Conservation (phyloP, 2,329 filamentous ascomycete species). For the Diplodia mutila region DNA sequence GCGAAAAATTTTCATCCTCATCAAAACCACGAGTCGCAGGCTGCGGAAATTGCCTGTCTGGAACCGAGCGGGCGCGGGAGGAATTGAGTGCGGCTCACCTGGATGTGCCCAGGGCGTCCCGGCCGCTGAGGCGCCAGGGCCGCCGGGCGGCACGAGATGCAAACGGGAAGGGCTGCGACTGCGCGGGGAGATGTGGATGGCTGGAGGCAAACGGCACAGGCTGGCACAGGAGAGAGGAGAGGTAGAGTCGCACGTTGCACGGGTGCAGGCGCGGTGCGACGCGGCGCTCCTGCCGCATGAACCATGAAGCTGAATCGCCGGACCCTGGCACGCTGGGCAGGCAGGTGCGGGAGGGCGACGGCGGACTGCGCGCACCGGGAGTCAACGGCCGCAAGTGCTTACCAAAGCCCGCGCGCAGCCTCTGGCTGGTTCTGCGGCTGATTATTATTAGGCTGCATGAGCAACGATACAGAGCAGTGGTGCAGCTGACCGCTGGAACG, state of each 20-base stretch:
- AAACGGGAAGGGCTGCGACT: slow-evolving; percentile 2
- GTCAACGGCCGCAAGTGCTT: slow-evolving; percentile 1
- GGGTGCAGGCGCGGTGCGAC: neutral
- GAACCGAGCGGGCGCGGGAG: neutral
- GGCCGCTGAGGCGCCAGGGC: slow-evolving; percentile 1
- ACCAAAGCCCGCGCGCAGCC: slow-evolving; percentile 5
- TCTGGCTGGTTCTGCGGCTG: neutral
- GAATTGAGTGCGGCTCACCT: slow-evolving; percentile 21
- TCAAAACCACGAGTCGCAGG: slow-evolving; percentile 8
- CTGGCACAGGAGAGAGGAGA: neutral
- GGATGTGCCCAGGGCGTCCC: slow-evolving; percentile 3
- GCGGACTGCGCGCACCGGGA: neutral
- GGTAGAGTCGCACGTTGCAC: neutral
- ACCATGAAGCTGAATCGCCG: neutral
- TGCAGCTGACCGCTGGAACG: slow-evolving; percentile 7
- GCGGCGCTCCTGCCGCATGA: slow-evolving; percentile 17
- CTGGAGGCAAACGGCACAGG: neutral
- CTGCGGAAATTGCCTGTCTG: slow-evolving; percentile 15
- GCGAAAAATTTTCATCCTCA: slow-evolving; percentile 16
- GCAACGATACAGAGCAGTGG: neutral
- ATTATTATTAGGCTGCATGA: slow-evolving; percentile 13
- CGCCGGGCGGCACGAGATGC: neutral
- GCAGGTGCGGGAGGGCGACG: neutral
- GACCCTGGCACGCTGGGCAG: neutral
- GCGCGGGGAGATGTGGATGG: slow-evolving; percentile 6